A percentile compares a stretch with the other conserved stretches of the same genome.
Evolutionary conservation across 179 eudicot genomes (phyloP).

Genomic region (Spergularia azorica): DNA sequence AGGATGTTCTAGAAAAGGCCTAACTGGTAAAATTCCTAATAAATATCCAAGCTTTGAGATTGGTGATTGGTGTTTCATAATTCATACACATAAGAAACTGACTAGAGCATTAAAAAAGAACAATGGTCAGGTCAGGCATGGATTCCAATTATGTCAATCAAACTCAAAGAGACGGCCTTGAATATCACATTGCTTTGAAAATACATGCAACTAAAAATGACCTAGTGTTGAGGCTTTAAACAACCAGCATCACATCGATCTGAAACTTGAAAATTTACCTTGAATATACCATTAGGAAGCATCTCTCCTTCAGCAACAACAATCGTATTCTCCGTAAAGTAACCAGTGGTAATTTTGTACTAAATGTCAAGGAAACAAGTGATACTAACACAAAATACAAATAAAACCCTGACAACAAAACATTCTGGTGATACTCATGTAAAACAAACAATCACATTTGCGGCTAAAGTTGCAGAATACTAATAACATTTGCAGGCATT

Average conservation of each 20-base stretch:
- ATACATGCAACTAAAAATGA: too few species aligned
- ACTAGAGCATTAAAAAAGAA: background rate
- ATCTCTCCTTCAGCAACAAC: slow-evolving; percentile 96
- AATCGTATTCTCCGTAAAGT: slow-evolving; percentile 80
- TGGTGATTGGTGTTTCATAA: too few species aligned
- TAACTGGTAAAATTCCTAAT: background rate
- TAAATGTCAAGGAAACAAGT: slow-evolving; percentile 54
- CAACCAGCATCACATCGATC: too few species aligned
- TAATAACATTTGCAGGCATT: too few species aligned
- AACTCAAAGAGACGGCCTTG: background rate
- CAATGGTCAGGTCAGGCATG: background rate
- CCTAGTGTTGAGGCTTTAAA: too few species aligned
- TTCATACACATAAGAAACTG: slow-evolving; percentile 2
- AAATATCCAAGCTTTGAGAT: background rate
- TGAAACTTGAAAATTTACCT: too few species aligned
- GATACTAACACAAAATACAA: background rate
- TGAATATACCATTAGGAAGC: slow-evolving; percentile 69
- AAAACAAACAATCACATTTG: too few species aligned
- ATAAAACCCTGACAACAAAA: background rate
- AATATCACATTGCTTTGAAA: too few species aligned
- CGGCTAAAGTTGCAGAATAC: too few species aligned
- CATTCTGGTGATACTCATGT: too few species aligned
- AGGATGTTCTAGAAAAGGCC: background rate
- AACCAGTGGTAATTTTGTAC: slow-evolving; percentile 90
- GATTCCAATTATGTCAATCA: background rate